Evolutionary conservation across 345 rosid genomes (phyloP).

Genomic region (Cardamine occulta): DNA sequence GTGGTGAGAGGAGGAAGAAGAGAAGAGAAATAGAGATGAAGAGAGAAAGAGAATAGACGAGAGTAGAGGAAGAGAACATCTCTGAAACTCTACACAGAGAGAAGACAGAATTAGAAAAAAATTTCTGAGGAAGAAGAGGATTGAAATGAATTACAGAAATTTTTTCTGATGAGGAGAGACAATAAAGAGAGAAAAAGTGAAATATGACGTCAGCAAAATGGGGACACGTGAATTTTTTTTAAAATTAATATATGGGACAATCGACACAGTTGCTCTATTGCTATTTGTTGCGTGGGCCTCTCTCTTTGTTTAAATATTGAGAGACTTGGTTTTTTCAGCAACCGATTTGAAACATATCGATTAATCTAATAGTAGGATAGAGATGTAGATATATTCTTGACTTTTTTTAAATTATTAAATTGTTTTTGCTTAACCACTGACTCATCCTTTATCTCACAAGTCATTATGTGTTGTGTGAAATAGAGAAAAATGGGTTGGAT

Average conservation of each 20-base stretch:
- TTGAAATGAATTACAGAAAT: background rate
- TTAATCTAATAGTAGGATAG: conserved; percentile 28
- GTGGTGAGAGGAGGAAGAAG: conserved; percentile 56
- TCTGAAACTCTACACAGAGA: conserved; percentile 18
- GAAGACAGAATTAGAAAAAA: conserved; percentile 17
- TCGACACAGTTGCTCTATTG: conserved; percentile 38
- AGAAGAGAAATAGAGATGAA: conserved; percentile 58
- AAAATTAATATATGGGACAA: background rate
- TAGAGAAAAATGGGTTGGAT: conserved; percentile 4
- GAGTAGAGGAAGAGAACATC: conserved; percentile 65
- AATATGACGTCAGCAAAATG: conserved; percentile 43
- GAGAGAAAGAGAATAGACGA: conserved; percentile 54
- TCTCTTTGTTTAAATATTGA: conserved; percentile 25
- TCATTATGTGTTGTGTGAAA: conserved; percentile 10
- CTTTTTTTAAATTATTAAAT: background rate
- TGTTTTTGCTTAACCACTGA: conserved; percentile 18
- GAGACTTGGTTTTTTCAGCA: conserved; percentile 32
- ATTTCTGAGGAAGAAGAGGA: conserved; percentile 1
- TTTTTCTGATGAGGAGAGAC: background rate
- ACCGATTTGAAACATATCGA: conserved; percentile 20
- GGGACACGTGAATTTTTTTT: conserved; percentile 30
- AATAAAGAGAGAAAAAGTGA: conserved; percentile 3
- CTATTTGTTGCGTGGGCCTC: conserved; percentile 24
- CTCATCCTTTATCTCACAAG: conserved; percentile 29
- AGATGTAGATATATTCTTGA: conserved; percentile 1